These are phyloP conservation scores for Saitozyma podzolica DNA, from an alignment of 768 basidiomycete genomes.

Conservation along the genomic window DNA sequence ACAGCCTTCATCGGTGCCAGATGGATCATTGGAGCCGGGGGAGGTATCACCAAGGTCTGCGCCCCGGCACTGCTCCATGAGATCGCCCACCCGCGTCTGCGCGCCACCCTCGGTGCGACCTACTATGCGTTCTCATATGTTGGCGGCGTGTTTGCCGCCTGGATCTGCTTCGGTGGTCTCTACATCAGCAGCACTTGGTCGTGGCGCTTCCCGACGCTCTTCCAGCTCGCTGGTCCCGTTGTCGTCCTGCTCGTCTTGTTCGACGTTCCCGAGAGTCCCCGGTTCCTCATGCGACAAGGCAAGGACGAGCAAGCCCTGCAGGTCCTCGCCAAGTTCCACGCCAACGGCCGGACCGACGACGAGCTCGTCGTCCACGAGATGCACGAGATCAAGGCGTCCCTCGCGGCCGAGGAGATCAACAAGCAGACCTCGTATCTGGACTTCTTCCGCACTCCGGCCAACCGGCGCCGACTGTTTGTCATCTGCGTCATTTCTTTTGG, in stretches of 20 bases:
- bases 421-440: slow-evolving; percentile 27
- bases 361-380: slow-evolving; percentile 38
- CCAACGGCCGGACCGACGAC: slow-evolving; percentile 38
- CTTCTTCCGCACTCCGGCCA: slow-evolving; percentile 31
- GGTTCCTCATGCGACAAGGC: slow-evolving; percentile 35
- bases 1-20: slow-evolving; percentile 7
- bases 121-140: slow-evolving; percentile 19
- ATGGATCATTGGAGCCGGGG: slow-evolving; percentile 25
- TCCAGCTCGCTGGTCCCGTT: slow-evolving; percentile 23
- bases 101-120: slow-evolving; percentile 26
- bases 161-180: slow-evolving; percentile 23
- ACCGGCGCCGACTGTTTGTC: slow-evolving; percentile 28
- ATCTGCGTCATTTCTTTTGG: slow-evolving; percentile 25
- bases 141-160: slow-evolving; percentile 16
- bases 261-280: slow-evolving; percentile 29
- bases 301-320: slow-evolving; percentile 31
- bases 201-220: slow-evolving; percentile 28
- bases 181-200: slow-evolving; percentile 28
- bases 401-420: slow-evolving; percentile 29
- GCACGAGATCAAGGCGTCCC: slow-evolving; percentile 29
- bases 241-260: slow-evolving; percentile 20
- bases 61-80: slow-evolving; percentile 36
- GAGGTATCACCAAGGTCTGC: slow-evolving; percentile 33
- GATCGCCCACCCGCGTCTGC: slow-evolving; percentile 37
- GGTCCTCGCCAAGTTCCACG: slow-evolving; percentile 41